Evolutionary conservation across 225 moss, liverwort and hornwort species (phyloP), one percentile per base, ranked within the genome.

Genomic region (Antitrichia curtipendula): DNA sequence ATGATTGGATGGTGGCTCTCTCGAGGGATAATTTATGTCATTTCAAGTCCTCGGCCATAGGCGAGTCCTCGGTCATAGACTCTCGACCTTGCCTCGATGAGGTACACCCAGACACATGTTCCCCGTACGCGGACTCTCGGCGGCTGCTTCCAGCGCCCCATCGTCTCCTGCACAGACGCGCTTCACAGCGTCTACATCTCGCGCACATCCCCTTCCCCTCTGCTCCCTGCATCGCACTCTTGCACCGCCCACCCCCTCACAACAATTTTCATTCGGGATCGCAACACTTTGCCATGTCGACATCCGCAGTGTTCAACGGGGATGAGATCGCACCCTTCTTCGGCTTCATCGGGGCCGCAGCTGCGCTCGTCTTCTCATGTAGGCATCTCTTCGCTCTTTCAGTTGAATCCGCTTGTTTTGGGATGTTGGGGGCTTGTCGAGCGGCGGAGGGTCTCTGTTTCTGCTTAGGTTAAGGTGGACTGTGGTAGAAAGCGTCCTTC

Each of bases 321-420:
- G 92, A 94, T 43, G 93, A 94, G 79, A 49, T 90, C 74, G 93
- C 93, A 17, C 92, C 93, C 29, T 92, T 94, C 85, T 94, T 94
- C 88, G 93, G 93, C 87, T 94, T 94, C 91, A 92, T 94, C 58
- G 92, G 93, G 56, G 83, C 83, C n/a, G 40, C 83, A 56, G 83
- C 69, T 40, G 69, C 69, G 5, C 83, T 83, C 22, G 83, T 83
- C 88, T 94, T 94, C 78, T 94, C 93, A 6, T 94, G 93, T 83
- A 69, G 32, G 43, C 56, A 69, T 80, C 47, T 62, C 82, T 32
- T 53, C 23, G 43, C 18, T 23, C 70, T 64, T 15, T 58, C 45
- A 12, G 29, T 58, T 34, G 16, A 57, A 41, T 76, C 63, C 18
- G 12, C 57, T 57, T 40, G 57, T 12, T 17, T 36, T 60, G 27